Conservation (phyloP, 2,329 filamentous ascomycete genomes). For the Fusarium sp. region DNA sequence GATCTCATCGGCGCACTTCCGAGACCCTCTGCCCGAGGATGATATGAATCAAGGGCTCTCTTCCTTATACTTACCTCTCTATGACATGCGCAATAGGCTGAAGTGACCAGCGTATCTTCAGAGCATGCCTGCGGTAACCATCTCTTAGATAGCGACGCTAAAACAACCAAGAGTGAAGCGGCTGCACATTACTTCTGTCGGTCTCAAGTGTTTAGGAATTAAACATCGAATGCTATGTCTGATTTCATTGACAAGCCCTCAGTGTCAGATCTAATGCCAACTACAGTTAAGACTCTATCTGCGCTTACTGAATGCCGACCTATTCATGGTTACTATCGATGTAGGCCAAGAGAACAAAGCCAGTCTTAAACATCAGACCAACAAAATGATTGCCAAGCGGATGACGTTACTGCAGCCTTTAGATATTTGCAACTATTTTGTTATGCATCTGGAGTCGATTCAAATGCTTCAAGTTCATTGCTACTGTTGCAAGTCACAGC, state of each 20-base stretch:
- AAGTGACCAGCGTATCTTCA: background rate
- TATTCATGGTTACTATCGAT: conserved; percentile 18
- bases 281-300: background rate
- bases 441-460: background rate
- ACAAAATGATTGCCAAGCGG: background rate
- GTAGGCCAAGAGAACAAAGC: conserved; percentile 22
- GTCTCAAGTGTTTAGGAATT: background rate
- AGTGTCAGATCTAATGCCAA: background rate
- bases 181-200: background rate
- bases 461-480: background rate
- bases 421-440: background rate
- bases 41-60: conserved; percentile 24
- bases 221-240: background rate
- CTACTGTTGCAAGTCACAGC: background rate
- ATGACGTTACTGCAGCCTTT: background rate
- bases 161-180: background rate
- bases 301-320: conserved; percentile 5
- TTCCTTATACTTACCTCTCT: background rate
- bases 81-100: background rate
- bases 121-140: background rate
- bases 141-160: background rate
- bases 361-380: conserved; percentile 13
- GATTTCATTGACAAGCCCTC: background rate
- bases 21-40: conserved; percentile 39
- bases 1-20: conserved; percentile 15